These are phyloP conservation scores for Fistulinella prunicolor DNA, from an alignment of 768 basidiomycete genomes.

Conservation along the genomic window DNA sequence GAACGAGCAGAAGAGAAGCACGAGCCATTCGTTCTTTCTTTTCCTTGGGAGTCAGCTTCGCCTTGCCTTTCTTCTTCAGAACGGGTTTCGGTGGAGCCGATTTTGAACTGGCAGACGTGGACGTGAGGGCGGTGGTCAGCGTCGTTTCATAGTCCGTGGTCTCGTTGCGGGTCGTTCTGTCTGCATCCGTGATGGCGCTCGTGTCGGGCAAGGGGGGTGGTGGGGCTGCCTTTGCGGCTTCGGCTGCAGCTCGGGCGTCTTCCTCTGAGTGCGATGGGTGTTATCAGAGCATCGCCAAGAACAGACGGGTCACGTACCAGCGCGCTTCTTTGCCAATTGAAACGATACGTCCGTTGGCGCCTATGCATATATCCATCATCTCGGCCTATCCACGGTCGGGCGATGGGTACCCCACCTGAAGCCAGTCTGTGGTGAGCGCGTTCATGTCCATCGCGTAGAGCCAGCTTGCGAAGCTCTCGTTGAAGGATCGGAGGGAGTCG, in stretches of 20 bases:
- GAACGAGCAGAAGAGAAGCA: neutral
- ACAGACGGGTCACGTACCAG: conserved; percentile 41
- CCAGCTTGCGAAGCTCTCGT: conserved; percentile 91
- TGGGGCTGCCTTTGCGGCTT: conserved; percentile 51
- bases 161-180: conserved; percentile 32
- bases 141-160: conserved; percentile 35
- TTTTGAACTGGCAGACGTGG: conserved; percentile 39
- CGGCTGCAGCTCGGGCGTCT: conserved; percentile 50
- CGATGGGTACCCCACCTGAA: conserved; percentile 65
- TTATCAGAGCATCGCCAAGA: neutral
- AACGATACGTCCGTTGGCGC: conserved; percentile 63
- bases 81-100: conserved; percentile 37
- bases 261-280: conserved; percentile 47
- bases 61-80: conserved; percentile 55
- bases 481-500: conserved; percentile 78
- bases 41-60: conserved; percentile 72
- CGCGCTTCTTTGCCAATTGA: conserved; percentile 52
- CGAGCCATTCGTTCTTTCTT: conserved; percentile 78
- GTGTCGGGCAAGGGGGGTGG: conserved; percentile 17
- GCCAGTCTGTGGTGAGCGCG: conserved; percentile 91
- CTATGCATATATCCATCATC: conserved; percentile 30
- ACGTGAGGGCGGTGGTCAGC: conserved; percentile 24
- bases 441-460: conserved; percentile 94
- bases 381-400: neutral
- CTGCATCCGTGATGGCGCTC: conserved; percentile 20